Conservation (phyloP, 768 basidiomycete genomes). For the Russula vinacea region DNA sequence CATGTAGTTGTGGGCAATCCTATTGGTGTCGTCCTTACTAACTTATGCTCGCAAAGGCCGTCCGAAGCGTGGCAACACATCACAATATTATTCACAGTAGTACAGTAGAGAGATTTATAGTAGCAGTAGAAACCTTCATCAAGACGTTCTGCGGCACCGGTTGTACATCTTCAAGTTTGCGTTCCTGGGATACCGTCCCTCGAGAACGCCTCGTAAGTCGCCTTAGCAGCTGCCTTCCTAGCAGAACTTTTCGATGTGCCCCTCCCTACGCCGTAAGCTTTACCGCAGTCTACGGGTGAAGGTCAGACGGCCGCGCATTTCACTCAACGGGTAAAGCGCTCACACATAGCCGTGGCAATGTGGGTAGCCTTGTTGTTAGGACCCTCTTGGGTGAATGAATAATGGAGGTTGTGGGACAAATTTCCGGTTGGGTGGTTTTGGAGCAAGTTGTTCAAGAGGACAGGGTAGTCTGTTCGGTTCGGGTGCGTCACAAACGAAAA, state of each 20-base stretch:
- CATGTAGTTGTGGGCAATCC: too few relatives aligned
- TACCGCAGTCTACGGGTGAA: background rate
- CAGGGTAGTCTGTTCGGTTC: background rate
- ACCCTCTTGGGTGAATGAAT: background rate
- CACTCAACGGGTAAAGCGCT: background rate
- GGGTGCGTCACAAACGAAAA: background rate
- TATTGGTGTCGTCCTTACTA: too few relatives aligned
- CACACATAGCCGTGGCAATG: background rate
- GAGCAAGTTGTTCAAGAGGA: slow-evolving; percentile 2
- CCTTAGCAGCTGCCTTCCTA: slow-evolving; percentile 1
- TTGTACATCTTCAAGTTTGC: background rate
- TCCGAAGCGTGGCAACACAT: too few relatives aligned
- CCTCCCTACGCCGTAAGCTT: background rate
- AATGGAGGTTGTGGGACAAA: background rate
- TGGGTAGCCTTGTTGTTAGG: background rate
- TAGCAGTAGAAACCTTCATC: background rate
- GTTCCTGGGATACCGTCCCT: background rate
- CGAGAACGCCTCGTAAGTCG: background rate
- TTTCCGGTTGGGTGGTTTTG: slow-evolving; percentile 1
- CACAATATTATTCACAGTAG: too few relatives aligned
- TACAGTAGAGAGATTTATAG: background rate
- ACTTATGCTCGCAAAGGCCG: too few relatives aligned
- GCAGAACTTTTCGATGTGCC: background rate
- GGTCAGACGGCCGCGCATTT: background rate
- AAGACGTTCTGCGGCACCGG: background rate